Base-by-base conservation (phyloP, 1,284 basidiomycete species). In the Boletus semigastroideus region DNA sequence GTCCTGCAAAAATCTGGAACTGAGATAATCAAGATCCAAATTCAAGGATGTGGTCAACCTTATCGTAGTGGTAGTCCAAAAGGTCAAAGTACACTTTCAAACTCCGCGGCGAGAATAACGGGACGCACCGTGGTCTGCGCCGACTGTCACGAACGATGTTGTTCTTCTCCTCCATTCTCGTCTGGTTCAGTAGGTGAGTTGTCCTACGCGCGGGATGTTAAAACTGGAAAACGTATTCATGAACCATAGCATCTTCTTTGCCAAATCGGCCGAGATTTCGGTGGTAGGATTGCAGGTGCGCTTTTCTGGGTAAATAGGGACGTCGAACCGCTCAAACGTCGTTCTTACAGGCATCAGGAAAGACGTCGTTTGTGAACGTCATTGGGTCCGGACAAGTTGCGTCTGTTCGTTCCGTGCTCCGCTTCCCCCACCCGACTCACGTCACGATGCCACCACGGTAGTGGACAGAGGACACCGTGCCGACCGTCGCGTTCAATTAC, bases 401-500 rank as follows among this genome's bases (percentile, higher is more conserved):
- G 74, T 60, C 46, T 36, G 7, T 49, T 46, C 14, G 42, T 19
- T 12, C 42, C 27, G 22, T 48, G 9, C 33, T 16, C 17, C 22
- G 14, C 17, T 13, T n/a, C n/a, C n/a, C 41, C 22, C 12, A 16
- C 11, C 47, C 22, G 34, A 13, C 49, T 52, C 33, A 50, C 42
- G 13, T 6, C 37, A 27, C 37, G 36, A 25, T 6, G 11, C 9
- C 33, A 10, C 19, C 46, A 48, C 36, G 19, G 25, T 51, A 90
- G 85, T 92, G 91, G 89, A 92, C 88, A 51, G 92, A 95, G 72
- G 93, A 96, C 53, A 92, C 95, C 34, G 92, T 94, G 0, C 94
- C 94, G 0, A 98, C 94, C 0, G 90, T 97, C 19, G 91, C 93
- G 11, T 97, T 94, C 77, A 94, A 94, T 64, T 85, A 92, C 65